Base-by-base conservation (phyloP, 2,329 filamentous ascomycete species). In the Coniochaeta hoffmannii region DNA sequence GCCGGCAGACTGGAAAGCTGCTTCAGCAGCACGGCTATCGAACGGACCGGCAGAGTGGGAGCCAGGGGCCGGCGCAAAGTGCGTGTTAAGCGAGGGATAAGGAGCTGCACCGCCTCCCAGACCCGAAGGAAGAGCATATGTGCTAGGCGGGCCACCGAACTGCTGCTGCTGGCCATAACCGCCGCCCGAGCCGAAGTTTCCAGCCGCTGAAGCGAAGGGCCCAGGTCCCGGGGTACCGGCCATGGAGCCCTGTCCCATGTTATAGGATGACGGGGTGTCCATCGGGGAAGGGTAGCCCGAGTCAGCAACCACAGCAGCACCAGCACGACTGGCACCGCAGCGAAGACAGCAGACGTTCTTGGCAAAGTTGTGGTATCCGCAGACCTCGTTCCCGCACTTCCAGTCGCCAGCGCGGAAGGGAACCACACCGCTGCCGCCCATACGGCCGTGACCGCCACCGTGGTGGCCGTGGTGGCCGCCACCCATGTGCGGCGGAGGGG, bases 301-400 rank as follows among this genome's bases (percentile, higher is more conserved):
- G 71, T 97, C 94, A 30, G 93, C 93, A 56, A 97, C 90, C 53
- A 99, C 89, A 15, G 93, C 92, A 57, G 94, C 94, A 60, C 89
- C 90, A 58, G 93, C 93, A 64, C 94, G 90, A 71, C 91, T 95
- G 54, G 93, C 94, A 70, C 94, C 94, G 69, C 94, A 99, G 58
- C 94, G 89, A 60, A 99, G 83, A 73, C 94, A 99, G 74, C 90
- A 96, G 56, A 97, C 93, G 66, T 99, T 99, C 83, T 99, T 99
- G 59, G 94, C 94, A 69, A 99, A 99, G 77, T 99, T 99, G 78
- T 99, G 94, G 73, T 99, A 99, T 57, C 89, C 90, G 70, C 94
- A 99, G 35, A 92, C 91, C 68, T 99, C 94, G 61, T 94, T 94
- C 56, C 94, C 94, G 68, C 94, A 99, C 74, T 97, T 97, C 94